Evolutionary conservation across 2,329 filamentous ascomycete species (phyloP).

Genomic region (Colletotrichum truncatum): DNA sequence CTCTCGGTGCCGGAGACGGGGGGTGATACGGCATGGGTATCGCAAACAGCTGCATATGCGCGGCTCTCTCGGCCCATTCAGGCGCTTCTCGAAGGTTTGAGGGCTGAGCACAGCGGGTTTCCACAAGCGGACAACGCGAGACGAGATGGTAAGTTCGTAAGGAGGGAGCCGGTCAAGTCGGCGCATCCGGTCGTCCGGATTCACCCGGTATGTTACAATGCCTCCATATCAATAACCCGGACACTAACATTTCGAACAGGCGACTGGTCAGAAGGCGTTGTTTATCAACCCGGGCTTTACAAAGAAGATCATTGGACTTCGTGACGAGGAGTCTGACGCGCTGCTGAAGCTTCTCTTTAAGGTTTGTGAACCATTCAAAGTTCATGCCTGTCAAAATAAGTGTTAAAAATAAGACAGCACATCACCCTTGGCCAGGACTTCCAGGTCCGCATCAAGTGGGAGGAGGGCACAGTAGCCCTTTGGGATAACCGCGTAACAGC

Average conservation of each 20-base stretch:
- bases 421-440: slow-evolving; percentile 68
- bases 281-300: slow-evolving; percentile 61
- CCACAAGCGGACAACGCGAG: slow-evolving; percentile 46
- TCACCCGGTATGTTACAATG: slow-evolving; percentile 64
- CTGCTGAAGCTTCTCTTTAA: slow-evolving; percentile 76
- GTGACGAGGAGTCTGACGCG: slow-evolving; percentile 86
- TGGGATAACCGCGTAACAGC: slow-evolving; percentile 72
- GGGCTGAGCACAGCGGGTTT: slow-evolving; percentile 49
- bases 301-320: slow-evolving; percentile 81
- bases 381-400: too few relatives aligned
- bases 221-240: background rate
- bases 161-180: slow-evolving; percentile 71
- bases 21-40: slow-evolving; percentile 49
- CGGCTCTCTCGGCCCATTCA: slow-evolving; percentile 47
- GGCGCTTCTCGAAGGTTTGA: slow-evolving; percentile 45
- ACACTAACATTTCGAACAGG: background rate
- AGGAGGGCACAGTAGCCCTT: slow-evolving; percentile 70
- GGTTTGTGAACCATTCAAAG: slow-evolving; percentile 27
- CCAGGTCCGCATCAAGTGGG: slow-evolving; percentile 74
- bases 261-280: slow-evolving; percentile 38
- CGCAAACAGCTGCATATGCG: slow-evolving; percentile 47
- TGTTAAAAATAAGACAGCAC: slow-evolving; percentile 40
- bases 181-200: slow-evolving; percentile 75
- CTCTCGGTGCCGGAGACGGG: slow-evolving; percentile 46
- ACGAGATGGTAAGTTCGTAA: slow-evolving; percentile 46